These are phyloP conservation scores for Panicum hallii DNA, from an alignment of 202 grass and related monocot genomes.

Conservation along the genomic window DNA sequence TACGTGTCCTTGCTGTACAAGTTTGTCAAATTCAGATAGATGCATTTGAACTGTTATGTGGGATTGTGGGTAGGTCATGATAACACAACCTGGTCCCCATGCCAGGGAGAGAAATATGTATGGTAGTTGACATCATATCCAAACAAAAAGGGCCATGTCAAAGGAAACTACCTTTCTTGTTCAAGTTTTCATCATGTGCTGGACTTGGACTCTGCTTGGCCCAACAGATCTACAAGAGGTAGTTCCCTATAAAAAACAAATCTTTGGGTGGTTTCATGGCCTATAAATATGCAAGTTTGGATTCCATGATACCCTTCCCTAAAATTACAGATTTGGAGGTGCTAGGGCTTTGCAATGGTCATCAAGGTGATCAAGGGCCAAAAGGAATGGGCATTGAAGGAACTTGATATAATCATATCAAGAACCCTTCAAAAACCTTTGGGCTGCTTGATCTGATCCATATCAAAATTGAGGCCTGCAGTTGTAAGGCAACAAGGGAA, in stretches of 20 bases:
- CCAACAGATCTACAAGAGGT: neutral
- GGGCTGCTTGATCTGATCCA: conserved; percentile 27
- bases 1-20: neutral
- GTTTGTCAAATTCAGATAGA: neutral
- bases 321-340: neutral
- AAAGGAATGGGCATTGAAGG: neutral
- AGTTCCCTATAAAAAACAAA: no score
- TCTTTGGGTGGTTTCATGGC: neutral
- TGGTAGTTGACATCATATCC: neutral
- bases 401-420: conserved; percentile 5
- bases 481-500: neutral
- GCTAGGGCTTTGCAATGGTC: conserved; percentile 30
- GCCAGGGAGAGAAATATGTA: neutral
- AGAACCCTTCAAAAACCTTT: conserved; percentile 5
- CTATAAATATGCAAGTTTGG: conserved; percentile 47
- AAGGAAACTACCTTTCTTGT: neutral
- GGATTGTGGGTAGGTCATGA: neutral
- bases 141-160: neutral
- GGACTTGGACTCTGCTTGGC: conserved; percentile 26
- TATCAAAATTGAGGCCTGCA: conserved; percentile 16
- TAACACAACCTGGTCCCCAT: neutral
- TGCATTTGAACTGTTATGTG: neutral
- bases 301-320: neutral
- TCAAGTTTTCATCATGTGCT: conserved; percentile 7
- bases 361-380: neutral